Evolutionary conservation across 169 alveolate genomes (phyloP), one percentile per base, ranked within the genome.

Genomic region (Eimeria praecox): DNA sequence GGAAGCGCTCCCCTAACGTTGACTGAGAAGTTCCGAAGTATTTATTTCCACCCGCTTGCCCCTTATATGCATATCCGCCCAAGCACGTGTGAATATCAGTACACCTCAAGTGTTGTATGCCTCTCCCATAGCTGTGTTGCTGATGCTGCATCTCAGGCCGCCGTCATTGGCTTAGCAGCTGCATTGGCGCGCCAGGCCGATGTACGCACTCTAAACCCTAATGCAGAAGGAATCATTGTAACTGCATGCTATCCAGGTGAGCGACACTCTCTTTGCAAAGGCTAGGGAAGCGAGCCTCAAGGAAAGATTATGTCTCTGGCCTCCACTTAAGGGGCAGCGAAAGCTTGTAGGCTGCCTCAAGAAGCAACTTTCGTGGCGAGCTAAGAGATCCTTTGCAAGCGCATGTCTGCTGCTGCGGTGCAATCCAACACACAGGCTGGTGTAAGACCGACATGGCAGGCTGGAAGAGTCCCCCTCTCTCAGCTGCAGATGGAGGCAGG

Each of bases 381-480:
- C 2, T 20, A 35, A 33, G 30, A 4, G 27, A n/a, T 0, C 33
- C 27, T 33, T 38, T 38, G 49, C 83, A 38, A 3, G 20, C 14
- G 78, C 52, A 4, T 40, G 24, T 22, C 27, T 78, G 64, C 66
- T 44, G 66, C 44, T 24, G 24, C 14, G 33, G 6, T 49, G 38
- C 40, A 20, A 27, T 78, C 3, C 27, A 27, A n/a, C 24, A n/a
- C 46, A 3, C 91, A 92, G 95, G 95, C 22, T 92, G 95, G 95
- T 92, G 95, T 66, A 78, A 80, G 80, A 80, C 95, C 9, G 92
- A 92, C 18, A 78, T 92, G 95, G 95, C 95, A 0, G 95, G 95
- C 12, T 78, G 91, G 92, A 59, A 92, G 86, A 56, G 14, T 8
- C 95, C 95, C 14, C 95, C 92, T 30, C 73, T 92, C 77, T 66